Percentiles rank a stretch among this genome's conserved stretches.
These are phyloP conservation scores for Magnusiomyces clavatus DNA, from an alignment of 1,139 yeast genomes.

Conservation along the genomic window DNA sequence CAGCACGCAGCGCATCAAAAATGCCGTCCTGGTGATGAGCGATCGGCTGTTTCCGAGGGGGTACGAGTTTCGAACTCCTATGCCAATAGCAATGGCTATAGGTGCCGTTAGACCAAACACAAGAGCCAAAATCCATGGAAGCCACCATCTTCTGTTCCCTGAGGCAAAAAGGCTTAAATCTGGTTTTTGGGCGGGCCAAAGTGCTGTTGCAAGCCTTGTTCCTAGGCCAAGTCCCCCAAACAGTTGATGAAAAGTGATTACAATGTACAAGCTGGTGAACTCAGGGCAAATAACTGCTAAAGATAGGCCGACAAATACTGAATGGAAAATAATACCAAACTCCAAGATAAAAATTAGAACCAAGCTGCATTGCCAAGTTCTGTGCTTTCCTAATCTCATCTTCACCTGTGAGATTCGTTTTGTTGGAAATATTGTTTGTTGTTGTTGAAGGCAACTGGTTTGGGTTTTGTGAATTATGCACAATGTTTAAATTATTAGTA, in stretches of 20 bases:
- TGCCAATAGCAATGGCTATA: constrained; percentile 71
- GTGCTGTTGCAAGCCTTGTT: constrained; percentile 63
- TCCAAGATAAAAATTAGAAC: constrained; percentile 52
- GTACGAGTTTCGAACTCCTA: constrained; percentile 68
- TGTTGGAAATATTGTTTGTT: not conserved
- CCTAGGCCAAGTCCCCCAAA: constrained; percentile 89
- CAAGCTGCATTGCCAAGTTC: constrained; percentile 31
- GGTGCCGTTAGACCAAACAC: constrained; percentile 68
- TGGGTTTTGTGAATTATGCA: too few relatives aligned
- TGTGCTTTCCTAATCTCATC: not conserved
- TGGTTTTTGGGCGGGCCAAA: constrained; percentile 28
- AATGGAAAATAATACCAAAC: constrained; percentile 65
- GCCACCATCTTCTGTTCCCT: constrained; percentile 33
- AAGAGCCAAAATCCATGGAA: constrained; percentile 55
- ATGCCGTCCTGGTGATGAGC: constrained; percentile 63
- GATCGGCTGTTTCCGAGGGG: constrained; percentile 44
- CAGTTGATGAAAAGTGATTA: constrained; percentile 66
- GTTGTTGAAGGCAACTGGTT: not conserved
- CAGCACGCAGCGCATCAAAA: constrained; percentile 80
- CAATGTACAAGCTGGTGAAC: constrained; percentile 61
- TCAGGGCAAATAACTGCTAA: constrained; percentile 56
- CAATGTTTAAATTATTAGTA: too few relatives aligned
- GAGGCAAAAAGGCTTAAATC: not conserved
- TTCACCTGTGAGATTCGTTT: not conserved
- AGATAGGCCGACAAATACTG: constrained; percentile 59